These are phyloP conservation scores for Mrakia blollopis DNA, from an alignment of 768 basidiomycete genomes.

Conservation along the genomic window DNA sequence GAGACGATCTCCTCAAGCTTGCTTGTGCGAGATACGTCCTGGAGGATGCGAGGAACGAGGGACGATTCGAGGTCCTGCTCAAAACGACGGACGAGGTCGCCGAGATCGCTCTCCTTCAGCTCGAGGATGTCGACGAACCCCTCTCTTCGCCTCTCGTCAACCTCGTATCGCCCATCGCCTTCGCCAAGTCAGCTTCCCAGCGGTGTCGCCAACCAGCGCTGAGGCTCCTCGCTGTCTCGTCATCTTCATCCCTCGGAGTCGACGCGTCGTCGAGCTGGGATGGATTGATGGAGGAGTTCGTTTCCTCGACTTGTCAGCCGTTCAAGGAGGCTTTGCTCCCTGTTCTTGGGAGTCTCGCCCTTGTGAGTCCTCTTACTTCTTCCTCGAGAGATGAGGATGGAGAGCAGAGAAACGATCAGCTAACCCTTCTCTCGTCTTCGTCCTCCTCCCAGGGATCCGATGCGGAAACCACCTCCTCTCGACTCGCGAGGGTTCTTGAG, in stretches of 20 bases:
- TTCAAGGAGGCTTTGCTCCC: conserved; percentile 16
- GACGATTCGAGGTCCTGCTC: neutral
- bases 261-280: neutral
- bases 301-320: neutral
- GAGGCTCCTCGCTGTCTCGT: neutral
- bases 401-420: neutral
- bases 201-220: neutral
- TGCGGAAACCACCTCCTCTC: neutral
- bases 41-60: neutral
- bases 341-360: conserved; percentile 12
- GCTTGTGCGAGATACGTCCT: conserved; percentile 20
- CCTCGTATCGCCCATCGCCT: neutral
- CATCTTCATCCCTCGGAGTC: neutral
- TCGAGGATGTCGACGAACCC: neutral
- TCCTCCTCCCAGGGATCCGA: neutral
- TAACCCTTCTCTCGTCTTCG: no score
- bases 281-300: conserved; percentile 16
- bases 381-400: neutral
- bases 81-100: neutral
- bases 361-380: neutral
- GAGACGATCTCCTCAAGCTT: conserved; percentile 13
- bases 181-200: neutral
- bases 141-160: neutral
- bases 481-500: neutral
- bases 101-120: conserved; percentile 18